Conservation (phyloP, 1,139 yeast species). For the Scheffersomyces insectosa region DNA sequence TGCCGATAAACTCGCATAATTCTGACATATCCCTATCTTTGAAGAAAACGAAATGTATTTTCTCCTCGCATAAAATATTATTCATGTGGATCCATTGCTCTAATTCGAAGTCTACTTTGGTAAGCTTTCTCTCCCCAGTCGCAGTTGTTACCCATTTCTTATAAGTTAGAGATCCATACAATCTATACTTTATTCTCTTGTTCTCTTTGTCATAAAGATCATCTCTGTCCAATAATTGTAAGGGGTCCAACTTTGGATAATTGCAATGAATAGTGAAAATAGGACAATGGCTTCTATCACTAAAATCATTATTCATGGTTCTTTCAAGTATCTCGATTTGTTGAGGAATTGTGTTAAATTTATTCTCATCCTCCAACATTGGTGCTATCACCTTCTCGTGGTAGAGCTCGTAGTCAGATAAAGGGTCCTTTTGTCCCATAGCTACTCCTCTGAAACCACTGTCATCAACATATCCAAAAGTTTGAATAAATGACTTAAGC, state of each 20-base stretch:
- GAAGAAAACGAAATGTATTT: slow-evolving; percentile 29
- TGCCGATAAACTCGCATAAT: slow-evolving; percentile 28
- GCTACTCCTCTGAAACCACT: slow-evolving; percentile 37
- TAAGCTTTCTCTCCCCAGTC: slow-evolving; percentile 4
- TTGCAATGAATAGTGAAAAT: slow-evolving; percentile 41
- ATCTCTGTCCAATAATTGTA: slow-evolving; percentile 22
- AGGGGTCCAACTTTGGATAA: slow-evolving; percentile 40
- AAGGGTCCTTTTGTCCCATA: slow-evolving; percentile 42
- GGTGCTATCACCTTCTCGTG: slow-evolving; percentile 11
- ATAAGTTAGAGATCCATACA: slow-evolving; percentile 30
- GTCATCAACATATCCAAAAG: slow-evolving; percentile 32
- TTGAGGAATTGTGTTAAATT: slow-evolving; percentile 11
- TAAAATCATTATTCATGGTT: slow-evolving; percentile 18
- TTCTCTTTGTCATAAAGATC: slow-evolving; percentile 30
- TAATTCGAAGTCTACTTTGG: slow-evolving; percentile 32
- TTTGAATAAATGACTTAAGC: slow-evolving; percentile 38
- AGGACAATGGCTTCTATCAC: slow-evolving; percentile 14
- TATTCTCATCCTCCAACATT: slow-evolving; percentile 6
- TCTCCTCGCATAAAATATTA: slow-evolving; percentile 27
- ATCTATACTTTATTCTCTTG: slow-evolving; percentile 27
- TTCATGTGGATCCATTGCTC: slow-evolving; percentile 37
- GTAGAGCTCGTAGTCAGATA: slow-evolving; percentile 26
- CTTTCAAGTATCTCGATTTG: slow-evolving; percentile 25
- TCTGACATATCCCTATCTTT: slow-evolving; percentile 19
- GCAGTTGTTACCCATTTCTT: slow-evolving; percentile 8